phyloP scores from a whole-genome alignment of 768 basidiomycete species.

The Mycena alexandri region DNA sequence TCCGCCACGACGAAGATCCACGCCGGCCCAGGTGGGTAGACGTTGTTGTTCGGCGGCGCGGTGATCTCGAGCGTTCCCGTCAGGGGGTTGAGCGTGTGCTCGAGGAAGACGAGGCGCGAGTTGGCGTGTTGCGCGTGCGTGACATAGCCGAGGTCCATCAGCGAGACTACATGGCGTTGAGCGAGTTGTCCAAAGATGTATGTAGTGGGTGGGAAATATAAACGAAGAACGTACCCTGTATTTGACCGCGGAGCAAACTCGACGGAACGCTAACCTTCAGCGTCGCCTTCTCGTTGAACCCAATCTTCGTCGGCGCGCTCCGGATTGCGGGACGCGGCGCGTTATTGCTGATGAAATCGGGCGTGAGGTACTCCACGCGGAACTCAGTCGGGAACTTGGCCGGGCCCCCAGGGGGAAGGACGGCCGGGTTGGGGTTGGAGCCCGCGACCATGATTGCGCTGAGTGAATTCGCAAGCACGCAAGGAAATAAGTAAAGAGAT shows the following conservation, averaged over 20 bases:
- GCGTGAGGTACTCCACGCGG: slow-evolving; percentile 50
- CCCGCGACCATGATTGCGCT: slow-evolving; percentile 67
- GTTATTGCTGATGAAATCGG: slow-evolving; percentile 47
- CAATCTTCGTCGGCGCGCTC: slow-evolving; percentile 44
- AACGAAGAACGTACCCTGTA: slow-evolving; percentile 35
- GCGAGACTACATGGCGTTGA: slow-evolving; percentile 41
- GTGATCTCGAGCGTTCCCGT: slow-evolving; percentile 49
- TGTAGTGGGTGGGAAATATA: no score
- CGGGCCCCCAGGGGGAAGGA: slow-evolving; percentile 44
- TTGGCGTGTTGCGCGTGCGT: slow-evolving; percentile 53
- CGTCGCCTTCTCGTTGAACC: slow-evolving; percentile 49
- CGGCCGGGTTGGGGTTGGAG: slow-evolving; percentile 66
- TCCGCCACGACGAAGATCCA: slow-evolving; percentile 33
- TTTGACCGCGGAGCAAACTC: slow-evolving; percentile 26
- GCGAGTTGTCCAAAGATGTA: not conserved
- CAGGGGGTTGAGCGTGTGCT: slow-evolving; percentile 39
- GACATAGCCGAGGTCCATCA: slow-evolving; percentile 53
- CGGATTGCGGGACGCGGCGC: slow-evolving; percentile 39
- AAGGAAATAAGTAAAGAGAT: not conserved
- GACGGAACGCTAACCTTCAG: slow-evolving; percentile 50
- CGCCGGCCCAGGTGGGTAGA: slow-evolving; percentile 50
- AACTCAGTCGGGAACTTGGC: slow-evolving; percentile 40
- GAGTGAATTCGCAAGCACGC: not conserved
- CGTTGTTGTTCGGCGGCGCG: slow-evolving; percentile 51
- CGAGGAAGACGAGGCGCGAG: slow-evolving; percentile 52